Evolutionary conservation across 805 yeast genomes (phyloP).

Genomic region (Metschnikowia henanensis): DNA sequence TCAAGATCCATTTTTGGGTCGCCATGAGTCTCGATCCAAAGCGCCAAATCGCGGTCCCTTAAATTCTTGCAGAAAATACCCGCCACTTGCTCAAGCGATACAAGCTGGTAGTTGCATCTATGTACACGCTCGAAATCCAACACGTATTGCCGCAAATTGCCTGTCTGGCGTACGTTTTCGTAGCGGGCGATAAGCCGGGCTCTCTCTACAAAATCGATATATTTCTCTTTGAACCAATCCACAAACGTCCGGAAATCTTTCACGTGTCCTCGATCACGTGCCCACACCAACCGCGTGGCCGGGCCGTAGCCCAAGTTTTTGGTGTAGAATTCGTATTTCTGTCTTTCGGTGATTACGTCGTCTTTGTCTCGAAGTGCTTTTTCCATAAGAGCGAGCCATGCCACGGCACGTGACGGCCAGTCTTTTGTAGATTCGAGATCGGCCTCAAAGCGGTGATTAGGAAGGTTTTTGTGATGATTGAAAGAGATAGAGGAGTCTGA

Average conservation of each 20-base stretch:
- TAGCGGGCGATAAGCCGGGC: slow-evolving; percentile 6
- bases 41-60: slow-evolving; percentile 1
- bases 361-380: background rate
- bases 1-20: slow-evolving; percentile 3
- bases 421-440: slow-evolving; percentile 1
- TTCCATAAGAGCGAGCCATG: slow-evolving; percentile 10
- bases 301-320: slow-evolving; percentile 9
- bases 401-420: slow-evolving; percentile 11
- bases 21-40: background rate
- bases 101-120: slow-evolving; percentile 6
- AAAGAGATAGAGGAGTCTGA: background rate
- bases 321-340: slow-evolving; percentile 4
- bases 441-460: slow-evolving; percentile 6
- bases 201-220: slow-evolving; percentile 6
- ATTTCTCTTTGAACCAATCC: slow-evolving; percentile 5
- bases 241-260: slow-evolving; percentile 5
- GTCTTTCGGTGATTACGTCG: slow-evolving; percentile 1
- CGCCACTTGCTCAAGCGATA: slow-evolving; percentile 5
- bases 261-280: slow-evolving; percentile 6
- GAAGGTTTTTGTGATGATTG: no score
- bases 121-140: slow-evolving; percentile 8
- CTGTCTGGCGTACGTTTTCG: slow-evolving; percentile 4
- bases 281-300: slow-evolving; percentile 5
- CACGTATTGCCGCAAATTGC: slow-evolving; percentile 9
- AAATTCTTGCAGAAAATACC: slow-evolving; percentile 2